A percentile compares a stretch with the other conserved stretches of the same genome.
phyloP scores from a whole-genome alignment of 371 early-diverging fungal species.

The Mucor saturninus region DNA sequence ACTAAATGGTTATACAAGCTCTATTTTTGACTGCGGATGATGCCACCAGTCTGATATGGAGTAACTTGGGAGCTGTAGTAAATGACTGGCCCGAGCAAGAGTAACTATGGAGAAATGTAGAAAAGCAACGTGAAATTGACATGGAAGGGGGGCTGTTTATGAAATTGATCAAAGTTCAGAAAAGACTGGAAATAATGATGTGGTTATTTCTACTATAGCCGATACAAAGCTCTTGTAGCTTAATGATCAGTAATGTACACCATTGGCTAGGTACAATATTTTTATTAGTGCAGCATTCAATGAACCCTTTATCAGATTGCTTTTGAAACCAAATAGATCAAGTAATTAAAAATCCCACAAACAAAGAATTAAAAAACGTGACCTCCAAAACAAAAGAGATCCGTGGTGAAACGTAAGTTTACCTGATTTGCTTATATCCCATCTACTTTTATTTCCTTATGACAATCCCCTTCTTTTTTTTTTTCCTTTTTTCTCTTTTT shows the following conservation, averaged over 20 bases:
- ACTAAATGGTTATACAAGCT: slow-evolving; percentile 62
- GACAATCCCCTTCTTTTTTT: slow-evolving; percentile 4
- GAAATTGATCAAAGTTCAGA: slow-evolving; percentile 65
- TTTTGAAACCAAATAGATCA: slow-evolving; percentile 54
- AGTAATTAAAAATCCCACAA: not conserved
- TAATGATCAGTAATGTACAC: slow-evolving; percentile 61
- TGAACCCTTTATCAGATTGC: slow-evolving; percentile 32
- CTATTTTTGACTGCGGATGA: slow-evolving; percentile 58
- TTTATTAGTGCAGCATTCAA: slow-evolving; percentile 55
- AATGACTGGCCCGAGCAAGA: slow-evolving; percentile 64
- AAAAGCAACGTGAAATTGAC: slow-evolving; percentile 60
- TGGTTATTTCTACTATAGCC: slow-evolving; percentile 24
- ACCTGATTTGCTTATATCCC: slow-evolving; percentile 6
- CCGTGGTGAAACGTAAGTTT: not conserved
- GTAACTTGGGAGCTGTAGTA: slow-evolving; percentile 67
- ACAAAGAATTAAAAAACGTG: slow-evolving; percentile 11
- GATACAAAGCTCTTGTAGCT: slow-evolving; percentile 38
- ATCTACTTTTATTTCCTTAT: not conserved
- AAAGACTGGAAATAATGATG: slow-evolving; percentile 40
- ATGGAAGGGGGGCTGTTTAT: slow-evolving; percentile 59
- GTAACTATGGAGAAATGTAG: slow-evolving; percentile 31
- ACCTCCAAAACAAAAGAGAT: slow-evolving; percentile 1
- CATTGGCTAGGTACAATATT: slow-evolving; percentile 44
- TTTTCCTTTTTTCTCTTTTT: slow-evolving; percentile 5
- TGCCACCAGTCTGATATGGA: slow-evolving; percentile 52